Conservation (phyloP, 106 monocot genomes). For the Allium sativum region DNA sequence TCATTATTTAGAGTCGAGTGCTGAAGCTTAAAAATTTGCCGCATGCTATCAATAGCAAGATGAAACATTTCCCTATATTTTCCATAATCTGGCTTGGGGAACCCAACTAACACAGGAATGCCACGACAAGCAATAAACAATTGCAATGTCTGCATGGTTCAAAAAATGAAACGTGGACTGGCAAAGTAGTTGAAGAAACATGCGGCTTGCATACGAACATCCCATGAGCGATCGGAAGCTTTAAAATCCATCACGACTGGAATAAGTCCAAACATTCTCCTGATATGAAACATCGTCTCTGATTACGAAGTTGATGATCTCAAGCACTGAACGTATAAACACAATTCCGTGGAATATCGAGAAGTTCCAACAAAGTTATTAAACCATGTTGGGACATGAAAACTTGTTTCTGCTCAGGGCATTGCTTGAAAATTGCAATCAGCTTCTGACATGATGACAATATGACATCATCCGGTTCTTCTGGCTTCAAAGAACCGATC, state of each 20-base stretch:
- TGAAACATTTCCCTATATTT: too few species aligned
- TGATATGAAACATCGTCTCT: slow-evolving; percentile 63
- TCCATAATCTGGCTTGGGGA: slow-evolving; percentile 92
- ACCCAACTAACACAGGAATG: slow-evolving; percentile 79
- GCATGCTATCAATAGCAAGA: too few species aligned
- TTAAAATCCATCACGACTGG: slow-evolving; percentile 82
- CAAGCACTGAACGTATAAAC: slow-evolving; percentile 67
- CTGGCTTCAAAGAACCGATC: slow-evolving; percentile 62
- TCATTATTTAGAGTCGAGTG: too few species aligned
- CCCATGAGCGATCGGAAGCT: slow-evolving; percentile 56
- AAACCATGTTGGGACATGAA: slow-evolving; percentile 82
- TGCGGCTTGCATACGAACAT: slow-evolving; percentile 90
- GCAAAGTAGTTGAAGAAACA: slow-evolving; percentile 87
- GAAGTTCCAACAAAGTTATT: slow-evolving; percentile 69
- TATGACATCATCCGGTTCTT: slow-evolving; percentile 67
- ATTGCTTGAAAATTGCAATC: slow-evolving; percentile 46
- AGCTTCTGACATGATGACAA: slow-evolving; percentile 85
- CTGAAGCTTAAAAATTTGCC: too few species aligned
- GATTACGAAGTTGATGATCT: slow-evolving; percentile 70
- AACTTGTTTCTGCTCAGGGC: slow-evolving; percentile 68
- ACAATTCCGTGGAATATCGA: slow-evolving; percentile 63
- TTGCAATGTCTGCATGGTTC: slow-evolving; percentile 73
- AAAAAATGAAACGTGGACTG: slow-evolving; percentile 56
- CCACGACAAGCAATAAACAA: slow-evolving; percentile 96
- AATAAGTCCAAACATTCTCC: slow-evolving; percentile 96